Evolutionary conservation across 2,329 filamentous ascomycete genomes (phyloP).

Genomic region (Xylaria sp.): DNA sequence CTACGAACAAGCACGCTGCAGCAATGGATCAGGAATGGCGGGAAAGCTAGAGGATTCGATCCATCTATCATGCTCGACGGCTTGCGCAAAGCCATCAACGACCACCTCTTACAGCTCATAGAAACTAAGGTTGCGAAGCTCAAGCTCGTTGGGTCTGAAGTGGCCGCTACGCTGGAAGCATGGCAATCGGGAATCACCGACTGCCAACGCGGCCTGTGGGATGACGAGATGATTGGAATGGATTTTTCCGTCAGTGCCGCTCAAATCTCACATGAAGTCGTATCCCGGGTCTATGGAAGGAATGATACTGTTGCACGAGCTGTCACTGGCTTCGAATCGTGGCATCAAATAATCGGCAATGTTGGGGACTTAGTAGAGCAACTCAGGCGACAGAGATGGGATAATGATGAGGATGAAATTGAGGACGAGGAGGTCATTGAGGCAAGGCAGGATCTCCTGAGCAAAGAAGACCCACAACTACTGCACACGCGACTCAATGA

Average conservation of each 20-base stretch:
- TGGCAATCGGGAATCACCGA: constrained; percentile 68
- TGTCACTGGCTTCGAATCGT: constrained; percentile 73
- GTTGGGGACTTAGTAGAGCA: constrained; percentile 71
- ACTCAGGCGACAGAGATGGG: constrained; percentile 76
- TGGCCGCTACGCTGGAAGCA: constrained; percentile 68
- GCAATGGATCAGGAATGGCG: constrained; percentile 78
- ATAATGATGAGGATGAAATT: constrained; percentile 77
- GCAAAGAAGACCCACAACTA: constrained; percentile 75
- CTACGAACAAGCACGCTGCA: constrained; percentile 77
- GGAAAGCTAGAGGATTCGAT: constrained; percentile 73
- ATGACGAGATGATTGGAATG: constrained; percentile 68
- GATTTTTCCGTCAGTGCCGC: constrained; percentile 74
- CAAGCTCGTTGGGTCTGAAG: constrained; percentile 71
- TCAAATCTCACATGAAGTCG: constrained; percentile 74
- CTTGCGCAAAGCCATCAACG: constrained; percentile 75
- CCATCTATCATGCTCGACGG: constrained; percentile 74
- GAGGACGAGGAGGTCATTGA: constrained; percentile 79
- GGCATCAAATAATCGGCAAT: constrained; percentile 78
- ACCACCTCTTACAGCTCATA: constrained; percentile 72
- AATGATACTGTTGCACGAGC: constrained; percentile 73
- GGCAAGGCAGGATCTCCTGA: constrained; percentile 73
- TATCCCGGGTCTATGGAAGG: constrained; percentile 77
- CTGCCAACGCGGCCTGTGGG: constrained; percentile 72
- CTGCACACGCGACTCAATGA: constrained; percentile 69
- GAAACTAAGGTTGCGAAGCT: constrained; percentile 72